A percentile compares a stretch with the other conserved stretches of the same genome.
Evolutionary conservation across 345 rosid species (phyloP).

Genomic region (Cardamine occulta): DNA sequence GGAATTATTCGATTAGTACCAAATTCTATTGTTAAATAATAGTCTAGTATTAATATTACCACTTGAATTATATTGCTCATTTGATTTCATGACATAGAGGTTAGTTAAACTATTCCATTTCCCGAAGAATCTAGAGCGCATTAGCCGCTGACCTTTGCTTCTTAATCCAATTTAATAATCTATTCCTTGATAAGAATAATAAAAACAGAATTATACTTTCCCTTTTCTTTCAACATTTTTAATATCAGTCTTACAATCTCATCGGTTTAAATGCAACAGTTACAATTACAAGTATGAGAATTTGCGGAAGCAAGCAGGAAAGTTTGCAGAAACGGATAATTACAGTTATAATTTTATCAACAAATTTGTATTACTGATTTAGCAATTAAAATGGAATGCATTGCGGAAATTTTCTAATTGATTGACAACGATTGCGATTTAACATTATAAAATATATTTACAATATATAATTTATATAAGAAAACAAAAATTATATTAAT

Average conservation of each 20-base stretch:
- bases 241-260: not conserved
- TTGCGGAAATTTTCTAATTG: too few species aligned
- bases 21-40: conserved; percentile 7
- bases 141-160: conserved; percentile 91
- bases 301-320: too few species aligned
- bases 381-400: too few species aligned
- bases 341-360: too few species aligned
- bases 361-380: too few species aligned
- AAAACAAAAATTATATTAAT: too few species aligned
- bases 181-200: conserved; percentile 14
- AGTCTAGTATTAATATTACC: conserved; percentile 24
- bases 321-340: too few species aligned
- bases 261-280: too few species aligned
- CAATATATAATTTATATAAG: too few species aligned
- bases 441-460: too few species aligned
- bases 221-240: conserved; percentile 6
- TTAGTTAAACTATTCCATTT: conserved; percentile 45
- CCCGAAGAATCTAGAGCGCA: conserved; percentile 98
- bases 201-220: conserved; percentile 30
- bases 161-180: conserved; percentile 48
- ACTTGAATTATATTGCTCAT: not conserved
- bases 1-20: conserved; percentile 43
- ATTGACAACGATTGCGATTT: too few species aligned
- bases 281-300: too few species aligned
- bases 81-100: conserved; percentile 15